phyloP scores from a whole-genome alignment of 2,329 filamentous ascomycete genomes.

The Pyricularia pennisetigena region DNA sequence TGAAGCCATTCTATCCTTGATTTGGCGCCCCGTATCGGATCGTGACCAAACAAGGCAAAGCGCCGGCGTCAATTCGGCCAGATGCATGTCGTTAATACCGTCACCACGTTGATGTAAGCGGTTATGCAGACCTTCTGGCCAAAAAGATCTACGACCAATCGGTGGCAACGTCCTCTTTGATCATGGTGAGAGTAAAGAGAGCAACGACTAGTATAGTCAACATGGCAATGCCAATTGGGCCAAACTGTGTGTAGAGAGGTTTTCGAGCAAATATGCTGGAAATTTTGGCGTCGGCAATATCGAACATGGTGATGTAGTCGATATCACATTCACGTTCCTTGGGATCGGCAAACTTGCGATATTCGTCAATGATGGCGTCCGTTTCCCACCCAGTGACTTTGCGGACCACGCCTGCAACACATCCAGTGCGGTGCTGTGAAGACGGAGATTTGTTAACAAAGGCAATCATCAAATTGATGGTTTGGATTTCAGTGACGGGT shows the following conservation, averaged over 20 bases:
- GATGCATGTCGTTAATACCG: neutral
- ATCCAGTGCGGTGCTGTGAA: conserved; percentile 72
- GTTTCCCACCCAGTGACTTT: conserved; percentile 61
- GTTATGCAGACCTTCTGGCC: neutral
- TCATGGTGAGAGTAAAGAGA: conserved; percentile 30
- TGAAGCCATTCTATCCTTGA: neutral
- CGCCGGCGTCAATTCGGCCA: neutral
- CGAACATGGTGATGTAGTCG: conserved; percentile 44
- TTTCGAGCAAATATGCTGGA: conserved; percentile 16
- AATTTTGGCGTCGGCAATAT: conserved; percentile 23
- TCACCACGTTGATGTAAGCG: neutral
- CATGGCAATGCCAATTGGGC: neutral
- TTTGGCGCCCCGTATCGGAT: neutral
- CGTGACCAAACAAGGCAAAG: neutral
- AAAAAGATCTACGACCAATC: neutral
- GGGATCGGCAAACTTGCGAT: conserved; percentile 52
- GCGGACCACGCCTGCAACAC: conserved; percentile 72
- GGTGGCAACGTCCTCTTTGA: conserved; percentile 10
- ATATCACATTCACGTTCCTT: conserved; percentile 53
- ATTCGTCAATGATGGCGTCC: conserved; percentile 59
- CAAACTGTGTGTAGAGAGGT: neutral
- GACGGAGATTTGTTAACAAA: conserved; percentile 5
- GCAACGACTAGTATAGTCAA: conserved; percentile 28
- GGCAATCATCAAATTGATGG: neutral
- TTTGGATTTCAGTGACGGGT: neutral